phyloP scores from a whole-genome alignment of 805 yeast species.

The Komagataella pastoris region DNA sequence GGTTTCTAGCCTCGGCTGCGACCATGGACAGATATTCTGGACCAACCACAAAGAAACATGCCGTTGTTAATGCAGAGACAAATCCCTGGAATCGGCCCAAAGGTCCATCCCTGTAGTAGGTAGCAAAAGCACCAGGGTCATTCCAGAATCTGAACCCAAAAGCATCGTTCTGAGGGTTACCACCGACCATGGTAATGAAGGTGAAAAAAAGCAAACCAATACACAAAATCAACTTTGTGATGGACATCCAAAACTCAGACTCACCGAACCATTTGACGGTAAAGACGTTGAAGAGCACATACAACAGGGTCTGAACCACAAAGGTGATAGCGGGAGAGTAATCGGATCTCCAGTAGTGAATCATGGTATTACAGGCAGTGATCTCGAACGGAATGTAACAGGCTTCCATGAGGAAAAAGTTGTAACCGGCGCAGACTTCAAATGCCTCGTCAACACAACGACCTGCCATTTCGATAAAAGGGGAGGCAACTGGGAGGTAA shows the following conservation, averaged over 20 bases:
- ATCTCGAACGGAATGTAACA: constrained; percentile 35
- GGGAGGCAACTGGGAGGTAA: constrained; percentile 22
- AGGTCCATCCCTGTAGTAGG: constrained; percentile 21
- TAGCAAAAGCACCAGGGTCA: constrained; percentile 19
- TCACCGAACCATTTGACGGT: constrained; percentile 39
- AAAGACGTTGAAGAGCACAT: constrained; percentile 27
- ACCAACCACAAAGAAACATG: constrained; percentile 26
- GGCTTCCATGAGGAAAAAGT: constrained; percentile 28
- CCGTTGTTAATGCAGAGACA: constrained; percentile 22
- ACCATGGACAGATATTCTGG: constrained; percentile 31
- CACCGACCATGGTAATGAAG: constrained; percentile 42
- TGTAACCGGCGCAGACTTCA: constrained; percentile 21
- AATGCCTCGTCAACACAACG: constrained; percentile 23
- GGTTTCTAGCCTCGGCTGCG: constrained; percentile 28
- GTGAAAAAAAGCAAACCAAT: constrained; percentile 35
- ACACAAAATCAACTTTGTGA: constrained; percentile 34
- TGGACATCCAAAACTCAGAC: constrained; percentile 29
- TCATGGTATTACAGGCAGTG: constrained; percentile 35
- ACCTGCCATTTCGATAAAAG: constrained; percentile 23
- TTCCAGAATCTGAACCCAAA: constrained; percentile 36
- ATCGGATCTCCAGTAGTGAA: constrained; percentile 38
- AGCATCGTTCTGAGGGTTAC: constrained; percentile 36
- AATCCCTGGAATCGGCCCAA: constrained; percentile 29
- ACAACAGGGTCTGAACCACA: constrained; percentile 26
- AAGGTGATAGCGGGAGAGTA: constrained; percentile 34